These are phyloP conservation scores for Talaromyces funiculosus DNA, from an alignment of 2,329 filamentous ascomycete genomes.

Conservation along the genomic window DNA sequence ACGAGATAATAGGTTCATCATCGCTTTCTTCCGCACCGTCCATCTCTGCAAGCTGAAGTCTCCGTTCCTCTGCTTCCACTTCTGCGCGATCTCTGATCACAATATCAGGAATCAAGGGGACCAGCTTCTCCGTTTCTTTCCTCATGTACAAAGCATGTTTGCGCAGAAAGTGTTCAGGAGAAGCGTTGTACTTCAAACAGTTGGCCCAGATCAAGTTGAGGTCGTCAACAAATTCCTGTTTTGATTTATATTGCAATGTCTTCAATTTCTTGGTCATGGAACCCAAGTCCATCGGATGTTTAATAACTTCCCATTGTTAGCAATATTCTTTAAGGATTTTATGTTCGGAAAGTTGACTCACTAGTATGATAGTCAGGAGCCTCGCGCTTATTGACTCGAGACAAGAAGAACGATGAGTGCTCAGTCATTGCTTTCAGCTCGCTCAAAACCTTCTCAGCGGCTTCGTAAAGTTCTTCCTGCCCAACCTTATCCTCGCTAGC, in stretches of 20 bases:
- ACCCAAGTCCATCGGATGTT: constrained; percentile 95
- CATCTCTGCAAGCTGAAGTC: constrained; percentile 75
- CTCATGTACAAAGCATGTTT: constrained; percentile 95
- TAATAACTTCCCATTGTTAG: constrained; percentile 63
- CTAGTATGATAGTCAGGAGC: constrained; percentile 91
- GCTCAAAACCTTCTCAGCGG: constrained; percentile 91
- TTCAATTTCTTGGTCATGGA: constrained; percentile 98
- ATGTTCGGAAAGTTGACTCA: constrained; percentile 44
- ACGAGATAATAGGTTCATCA: constrained; percentile 97
- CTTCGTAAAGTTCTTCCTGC: constrained; percentile 96
- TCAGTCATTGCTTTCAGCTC: constrained; percentile 96
- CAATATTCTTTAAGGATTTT: neutral
- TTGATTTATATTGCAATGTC: constrained; percentile 71
- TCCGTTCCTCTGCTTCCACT: constrained; percentile 77
- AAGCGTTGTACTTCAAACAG: constrained; percentile 91
- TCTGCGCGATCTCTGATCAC: constrained; percentile 85
- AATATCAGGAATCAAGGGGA: constrained; percentile 90
- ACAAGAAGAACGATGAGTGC: constrained; percentile 92
- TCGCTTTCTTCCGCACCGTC: constrained; percentile 87
- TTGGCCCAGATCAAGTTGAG: constrained; percentile 96
- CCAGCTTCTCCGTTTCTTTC: constrained; percentile 94
- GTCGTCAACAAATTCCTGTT: constrained; percentile 90
- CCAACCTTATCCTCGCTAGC: constrained; percentile 95
- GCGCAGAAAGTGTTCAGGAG: constrained; percentile 76
- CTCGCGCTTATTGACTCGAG: constrained; percentile 92